phyloP scores from a whole-genome alignment of 2,329 filamentous ascomycete genomes.

The Ustilaginoidea virens region DNA sequence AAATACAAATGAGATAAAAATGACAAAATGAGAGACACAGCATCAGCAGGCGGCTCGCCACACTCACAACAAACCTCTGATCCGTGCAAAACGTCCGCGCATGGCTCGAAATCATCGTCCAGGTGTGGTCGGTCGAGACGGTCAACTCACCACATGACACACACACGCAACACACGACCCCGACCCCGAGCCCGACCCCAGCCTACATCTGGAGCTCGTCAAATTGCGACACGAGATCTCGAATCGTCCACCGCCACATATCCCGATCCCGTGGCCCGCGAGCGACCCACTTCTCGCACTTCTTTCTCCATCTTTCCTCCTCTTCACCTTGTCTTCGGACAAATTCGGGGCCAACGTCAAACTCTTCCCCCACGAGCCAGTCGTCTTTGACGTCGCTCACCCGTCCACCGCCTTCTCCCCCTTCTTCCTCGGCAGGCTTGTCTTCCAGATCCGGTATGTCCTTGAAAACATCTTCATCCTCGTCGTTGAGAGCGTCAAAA shows the following conservation, averaged over 20 bases:
- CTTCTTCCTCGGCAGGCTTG: slow-evolving; percentile 32
- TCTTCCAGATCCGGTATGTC: slow-evolving; percentile 90
- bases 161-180: no score
- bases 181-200: neutral
- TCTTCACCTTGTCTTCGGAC: slow-evolving; percentile 79
- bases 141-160: no score
- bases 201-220: slow-evolving; percentile 18
- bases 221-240: slow-evolving; percentile 37
- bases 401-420: slow-evolving; percentile 31
- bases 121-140: no score
- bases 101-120: no score
- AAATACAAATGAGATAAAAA: no score
- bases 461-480: slow-evolving; percentile 82
- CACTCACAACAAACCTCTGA: no score
- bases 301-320: slow-evolving; percentile 78
- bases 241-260: slow-evolving; percentile 65
- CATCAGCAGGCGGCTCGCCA: no score
- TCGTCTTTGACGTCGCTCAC: slow-evolving; percentile 54
- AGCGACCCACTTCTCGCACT: slow-evolving; percentile 74
- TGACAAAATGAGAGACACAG: no score
- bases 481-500: slow-evolving; percentile 57
- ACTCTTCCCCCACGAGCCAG: slow-evolving; percentile 86
- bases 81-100: no score
- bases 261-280: slow-evolving; percentile 38
- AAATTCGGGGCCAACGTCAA: slow-evolving; percentile 93